Percentiles rank a stretch among this genome's conserved stretches.
These are phyloP conservation scores for Peronospora tabacina DNA, from an alignment of 352 stramenopile species.

Conservation along the genomic window DNA sequence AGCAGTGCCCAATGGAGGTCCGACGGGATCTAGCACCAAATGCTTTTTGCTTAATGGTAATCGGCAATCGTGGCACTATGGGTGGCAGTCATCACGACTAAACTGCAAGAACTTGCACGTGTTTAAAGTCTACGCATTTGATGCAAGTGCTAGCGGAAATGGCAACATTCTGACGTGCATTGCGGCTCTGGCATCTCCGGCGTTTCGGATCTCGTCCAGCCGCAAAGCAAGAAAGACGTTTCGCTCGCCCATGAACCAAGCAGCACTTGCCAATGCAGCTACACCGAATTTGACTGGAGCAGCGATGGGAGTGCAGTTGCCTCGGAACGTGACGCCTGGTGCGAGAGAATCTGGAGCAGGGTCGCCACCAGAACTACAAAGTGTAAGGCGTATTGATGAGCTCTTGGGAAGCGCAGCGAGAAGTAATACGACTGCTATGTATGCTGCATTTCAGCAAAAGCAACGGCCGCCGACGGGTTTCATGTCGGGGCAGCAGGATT, in stretches of 20 bases:
- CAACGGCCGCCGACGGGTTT: constrained; percentile 22
- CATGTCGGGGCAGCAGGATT: constrained; percentile 29
- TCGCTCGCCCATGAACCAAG: constrained; percentile 35
- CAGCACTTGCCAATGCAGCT: constrained; percentile 16
- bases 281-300: constrained; percentile 7
- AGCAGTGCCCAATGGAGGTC: constrained; percentile 24
- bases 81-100: constrained; percentile 74
- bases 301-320: constrained; percentile 15
- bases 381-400: constrained; percentile 41
- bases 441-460: constrained; percentile 16
- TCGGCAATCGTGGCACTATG: constrained; percentile 82
- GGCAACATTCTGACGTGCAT: constrained; percentile 38
- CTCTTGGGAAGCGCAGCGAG: constrained; percentile 23
- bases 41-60: constrained; percentile 80
- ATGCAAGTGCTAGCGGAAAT: constrained; percentile 26
- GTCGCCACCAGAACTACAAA: constrained; percentile 11
- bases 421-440: constrained; percentile 15
- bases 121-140: constrained; percentile 70
- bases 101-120: constrained; percentile 84
- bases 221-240: constrained; percentile 78
- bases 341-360: constrained; percentile 3
- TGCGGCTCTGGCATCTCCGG: constrained; percentile 45
- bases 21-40: constrained; percentile 8
- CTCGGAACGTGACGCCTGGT: constrained; percentile 5
- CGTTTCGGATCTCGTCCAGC: constrained; percentile 75